Base-by-base conservation (phyloP, 108 stramenopile genomes). In the Licmophora abbreviata region DNA sequence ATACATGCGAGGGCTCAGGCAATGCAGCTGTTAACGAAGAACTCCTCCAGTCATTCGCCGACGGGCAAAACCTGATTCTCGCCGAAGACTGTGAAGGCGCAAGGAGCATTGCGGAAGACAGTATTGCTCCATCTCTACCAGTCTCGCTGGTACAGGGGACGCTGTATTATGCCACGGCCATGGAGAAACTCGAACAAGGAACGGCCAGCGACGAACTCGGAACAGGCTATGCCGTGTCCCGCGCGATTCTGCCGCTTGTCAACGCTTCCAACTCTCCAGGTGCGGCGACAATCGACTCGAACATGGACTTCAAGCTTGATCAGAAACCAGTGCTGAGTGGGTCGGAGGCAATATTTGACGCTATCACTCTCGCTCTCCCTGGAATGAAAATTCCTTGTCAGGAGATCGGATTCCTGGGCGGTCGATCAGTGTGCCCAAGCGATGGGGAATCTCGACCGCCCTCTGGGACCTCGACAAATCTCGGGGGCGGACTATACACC, bases 401-500 rank as follows among this genome's bases (percentile, higher is more conserved):
- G n/a, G 58, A 60, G 4, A 48, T 81, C 45, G 80, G 75, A 26
- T 47, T 31, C 20, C 44, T 54, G 28, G 28, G 43, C 1, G 44
- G 36, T 8, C 9, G 28, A 14, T 40, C 38, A 5, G 38, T 40
- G 20, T 40, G 38, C 20, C 3, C 38, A 18, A 20, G 15, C 2
- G 38, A 40, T 18, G 38, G 20, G 20, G 38, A 40, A 40, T 20
- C 38, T 5, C 18, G 20, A 40, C 18, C 15, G 15, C 38, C 38
- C 12, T 38, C 51, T n/a, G 70, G 70, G 28, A 76, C 73, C 9
- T 58, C 71, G 31, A 80, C 64, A 44, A 66, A 50, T 58, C 71
- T 66, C 37, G 82, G 56, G 40, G 52, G 76, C 49, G 81, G 78
- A 46, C 51, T 86, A n/a, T 91, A 85, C 63, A 61, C 70, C 15